Base-by-base conservation (phyloP, 495 filamentous ascomycete genomes). In the Thermochaetoides thermophila region DNA sequence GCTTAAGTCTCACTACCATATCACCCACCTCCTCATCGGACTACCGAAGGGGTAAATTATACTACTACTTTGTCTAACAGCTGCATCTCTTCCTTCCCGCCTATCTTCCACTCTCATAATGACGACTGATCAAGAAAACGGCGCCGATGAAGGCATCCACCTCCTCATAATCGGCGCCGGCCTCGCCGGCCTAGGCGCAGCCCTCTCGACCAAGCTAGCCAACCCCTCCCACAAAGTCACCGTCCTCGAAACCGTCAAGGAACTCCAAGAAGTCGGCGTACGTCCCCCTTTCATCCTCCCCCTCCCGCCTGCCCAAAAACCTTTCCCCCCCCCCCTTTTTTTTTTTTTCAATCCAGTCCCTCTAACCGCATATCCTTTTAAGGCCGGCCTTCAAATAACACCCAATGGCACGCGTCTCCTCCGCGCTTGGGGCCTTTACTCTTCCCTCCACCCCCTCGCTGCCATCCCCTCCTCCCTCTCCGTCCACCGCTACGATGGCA, bases 401-500 rank as follows among this genome's bases (percentile, higher is more conserved):
- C 68, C 71, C 9, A 76, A 74, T 42, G 62, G 61, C 16, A 63
- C 62, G 15, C 55, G 56, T 13, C 56, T 68, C 12, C 45, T 72
- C 29, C 37, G 38, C 9, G 50, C 43, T 18, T 78, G 73, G 69
- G 52, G 62, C 5, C 56, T 77, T 1, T 54, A 55, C 8, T 45
- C 59, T 3, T 50, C 50, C 5, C 41, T 76, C 13, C 49, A 56
- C 41, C 50, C 54, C 13, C 46, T 57, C 14, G 70, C 69, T 9
- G 63, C 68, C 0, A 55, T 64, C 32, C 73, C 73, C 1, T 57
- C 56, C 1, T 51, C 60, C 17, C 55, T 78, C 22, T 65, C 69
- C 1, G 66, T 80, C 27, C 70, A 68, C 42, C 65, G 69, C 5
- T 76, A 72, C 44, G 61, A 66, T 18, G 70, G 66, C 44, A 68